These are phyloP conservation scores for Penicillium steckii DNA, from an alignment of 495 filamentous ascomycete genomes.

Conservation along the genomic window DNA sequence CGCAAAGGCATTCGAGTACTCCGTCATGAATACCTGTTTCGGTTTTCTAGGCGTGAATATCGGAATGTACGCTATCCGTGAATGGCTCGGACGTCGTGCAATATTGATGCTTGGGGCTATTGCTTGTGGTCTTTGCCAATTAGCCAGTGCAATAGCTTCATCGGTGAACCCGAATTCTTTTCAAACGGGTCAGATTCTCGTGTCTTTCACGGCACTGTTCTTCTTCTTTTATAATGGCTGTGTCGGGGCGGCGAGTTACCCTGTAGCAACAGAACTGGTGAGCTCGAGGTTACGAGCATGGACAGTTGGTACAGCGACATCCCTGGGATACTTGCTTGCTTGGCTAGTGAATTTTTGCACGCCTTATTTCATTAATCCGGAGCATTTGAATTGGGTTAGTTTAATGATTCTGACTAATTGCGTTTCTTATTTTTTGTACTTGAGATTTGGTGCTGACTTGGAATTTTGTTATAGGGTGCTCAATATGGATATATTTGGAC, in stretches of 20 bases:
- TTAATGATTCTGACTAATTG: conserved; percentile 15
- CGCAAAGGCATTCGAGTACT: conserved; percentile 55
- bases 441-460: too few relatives aligned
- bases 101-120: conserved; percentile 51
- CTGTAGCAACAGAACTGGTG: conserved; percentile 42
- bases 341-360: conserved; percentile 55
- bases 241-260: conserved; percentile 37
- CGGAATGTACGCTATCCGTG: conserved; percentile 52
- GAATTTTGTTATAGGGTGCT: conserved; percentile 30
- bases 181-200: conserved; percentile 13
- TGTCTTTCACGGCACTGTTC: conserved; percentile 15
- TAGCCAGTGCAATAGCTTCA: conserved; percentile 45
- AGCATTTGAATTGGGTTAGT: conserved; percentile 50
- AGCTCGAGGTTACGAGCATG: conserved; percentile 49
- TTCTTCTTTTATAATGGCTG: conserved; percentile 19
- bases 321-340: conserved; percentile 43
- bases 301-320: conserved; percentile 49
- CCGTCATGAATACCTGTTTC: conserved; percentile 54
- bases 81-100: conserved; percentile 51
- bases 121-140: conserved; percentile 52
- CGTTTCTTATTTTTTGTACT: too few relatives aligned
- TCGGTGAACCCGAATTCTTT: conserved; percentile 11
- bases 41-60: conserved; percentile 55
- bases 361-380: conserved; percentile 61
- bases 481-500: conserved; percentile 55